Evolutionary conservation across 768 basidiomycete genomes (phyloP), one percentile per base, ranked within the genome.

Genomic region (Phylloporus sp.): DNA sequence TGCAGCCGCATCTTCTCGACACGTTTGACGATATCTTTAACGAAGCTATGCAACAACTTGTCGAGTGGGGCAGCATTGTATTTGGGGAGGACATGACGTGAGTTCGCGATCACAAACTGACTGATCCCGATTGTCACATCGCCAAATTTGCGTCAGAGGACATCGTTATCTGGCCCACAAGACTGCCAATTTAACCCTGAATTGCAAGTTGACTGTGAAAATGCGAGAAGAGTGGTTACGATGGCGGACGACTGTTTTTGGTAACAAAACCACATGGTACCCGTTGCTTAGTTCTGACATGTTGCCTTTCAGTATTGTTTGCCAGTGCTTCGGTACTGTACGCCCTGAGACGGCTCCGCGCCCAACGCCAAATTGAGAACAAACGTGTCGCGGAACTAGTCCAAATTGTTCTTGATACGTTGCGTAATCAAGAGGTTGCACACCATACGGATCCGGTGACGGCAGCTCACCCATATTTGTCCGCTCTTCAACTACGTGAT

Each of bases 401-500:
- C 20, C 84, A 86, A 65, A 78, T 83, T 48, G 86, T 84, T 10
- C 78, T 92, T 42, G 84, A 89, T 55, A 80, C 82, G 15, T 74
- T 93, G 63, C 84, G 81, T 59, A 83, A 85, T 56, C 88, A 92
- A 65, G 91, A 92, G 61, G 70, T 86, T 46, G 81, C 81, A 4
- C 81, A 95, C 66, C 80, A 91, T 64, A 79, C 80, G 55, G 90
- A 92, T 63, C 89, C 90, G 13, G 79, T 87, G 53, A 80, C 74
- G 47, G 74, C 79, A 29, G 80, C 89, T 8, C 75, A 81, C 34
- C 81, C 88, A 8, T 90, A 85, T 72, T 66, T 95, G 52, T 86
- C 90, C 11, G 89, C 90, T 21, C 70, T 90, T 41, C 91, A 93
- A 62, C 78, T 96, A 36, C 86, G 93, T 45, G 92, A 96, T 67